Percentiles rank a stretch among this genome's conserved stretches.
Conservation (phyloP, 306 rosid genomes). For the Medicago ruthenica region DNA sequence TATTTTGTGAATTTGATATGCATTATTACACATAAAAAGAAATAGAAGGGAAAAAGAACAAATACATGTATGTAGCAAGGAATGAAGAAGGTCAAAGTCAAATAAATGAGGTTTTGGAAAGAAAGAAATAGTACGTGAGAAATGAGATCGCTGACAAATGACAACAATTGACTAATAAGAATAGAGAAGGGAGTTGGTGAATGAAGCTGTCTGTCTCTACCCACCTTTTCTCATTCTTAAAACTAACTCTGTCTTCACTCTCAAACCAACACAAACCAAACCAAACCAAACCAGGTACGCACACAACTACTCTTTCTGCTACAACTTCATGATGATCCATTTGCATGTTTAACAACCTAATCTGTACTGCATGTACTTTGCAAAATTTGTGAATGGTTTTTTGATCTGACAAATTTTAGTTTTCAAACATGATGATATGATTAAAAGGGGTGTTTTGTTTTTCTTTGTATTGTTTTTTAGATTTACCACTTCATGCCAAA, state of each 20-base stretch:
- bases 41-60: no score
- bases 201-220: not conserved
- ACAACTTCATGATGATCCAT: no score
- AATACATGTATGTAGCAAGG: no score
- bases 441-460: not conserved
- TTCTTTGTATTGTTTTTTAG: not conserved
- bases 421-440: not conserved
- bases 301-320: not conserved
- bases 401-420: not conserved
- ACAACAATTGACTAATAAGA: not conserved
- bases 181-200: not conserved
- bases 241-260: not conserved
- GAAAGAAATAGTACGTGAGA: no score
- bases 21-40: no score
- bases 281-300: not conserved
- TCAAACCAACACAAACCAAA: no score
- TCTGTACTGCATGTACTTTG: no score
- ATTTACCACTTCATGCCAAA: conserved; percentile 5
- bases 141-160: not conserved
- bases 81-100: no score
- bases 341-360: no score
- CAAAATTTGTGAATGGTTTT: no score
- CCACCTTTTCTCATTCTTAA: not conserved
- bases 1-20: no score
- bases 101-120: no score